These are phyloP conservation scores for Pterocarpus macrocarpus DNA, from an alignment of 306 rosid genomes.

Conservation along the genomic window DNA sequence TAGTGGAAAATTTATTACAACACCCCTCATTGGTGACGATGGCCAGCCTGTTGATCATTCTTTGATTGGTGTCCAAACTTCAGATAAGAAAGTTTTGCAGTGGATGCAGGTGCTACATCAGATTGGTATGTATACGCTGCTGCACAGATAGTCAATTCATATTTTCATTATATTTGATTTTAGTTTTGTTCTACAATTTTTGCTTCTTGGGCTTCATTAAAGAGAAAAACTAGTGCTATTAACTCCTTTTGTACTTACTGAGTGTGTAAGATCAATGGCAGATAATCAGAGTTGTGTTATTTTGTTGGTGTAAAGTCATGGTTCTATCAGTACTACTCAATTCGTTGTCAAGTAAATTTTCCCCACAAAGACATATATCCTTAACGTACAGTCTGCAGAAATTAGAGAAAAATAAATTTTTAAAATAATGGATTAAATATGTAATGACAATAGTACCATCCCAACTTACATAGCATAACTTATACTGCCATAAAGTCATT, in stretches of 20 bases:
- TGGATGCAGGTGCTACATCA: slow-evolving; percentile 86
- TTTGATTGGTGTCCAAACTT: slow-evolving; percentile 45
- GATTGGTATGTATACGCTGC: slow-evolving; percentile 70
- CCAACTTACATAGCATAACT: neutral
- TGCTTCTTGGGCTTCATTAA: slow-evolving; percentile 22
- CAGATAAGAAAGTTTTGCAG: slow-evolving; percentile 75
- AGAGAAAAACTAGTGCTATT: slow-evolving; percentile 19
- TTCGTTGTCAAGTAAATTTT: slow-evolving; percentile 34
- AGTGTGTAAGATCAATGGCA: neutral
- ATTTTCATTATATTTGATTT: slow-evolving; percentile 34
- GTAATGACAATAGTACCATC: neutral
- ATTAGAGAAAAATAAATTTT: neutral
- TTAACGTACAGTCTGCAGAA: slow-evolving; percentile 29
- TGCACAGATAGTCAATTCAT: slow-evolving; percentile 15
- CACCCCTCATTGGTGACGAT: slow-evolving; percentile 66
- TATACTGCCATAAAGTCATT: neutral
- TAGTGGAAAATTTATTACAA: slow-evolving; percentile 71
- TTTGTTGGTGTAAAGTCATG: slow-evolving; percentile 17
- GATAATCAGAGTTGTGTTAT: slow-evolving; percentile 16
- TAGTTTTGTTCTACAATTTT: slow-evolving; percentile 22
- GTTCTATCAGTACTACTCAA: slow-evolving; percentile 5
- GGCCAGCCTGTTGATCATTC: slow-evolving; percentile 63
- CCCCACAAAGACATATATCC: slow-evolving; percentile 23
- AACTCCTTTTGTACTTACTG: slow-evolving; percentile 7
- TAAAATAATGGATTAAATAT: no score